A percentile compares a stretch with the other conserved stretches of the same genome.
Evolutionary conservation across 768 basidiomycete species (phyloP).

Genomic region (Dioszegia crocea): DNA sequence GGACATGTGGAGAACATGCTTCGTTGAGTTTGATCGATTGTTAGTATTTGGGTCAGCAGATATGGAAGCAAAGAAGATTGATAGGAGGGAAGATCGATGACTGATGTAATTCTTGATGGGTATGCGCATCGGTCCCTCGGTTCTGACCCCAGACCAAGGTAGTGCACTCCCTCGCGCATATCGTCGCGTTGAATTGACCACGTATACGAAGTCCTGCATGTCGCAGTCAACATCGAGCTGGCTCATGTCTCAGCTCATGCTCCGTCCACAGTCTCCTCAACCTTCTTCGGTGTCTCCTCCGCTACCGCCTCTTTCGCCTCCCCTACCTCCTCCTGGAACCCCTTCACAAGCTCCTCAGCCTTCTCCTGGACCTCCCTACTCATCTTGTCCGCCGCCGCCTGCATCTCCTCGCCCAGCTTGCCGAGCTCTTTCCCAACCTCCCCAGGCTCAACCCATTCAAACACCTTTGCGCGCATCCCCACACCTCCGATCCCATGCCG

Average conservation of each 20-base stretch:
- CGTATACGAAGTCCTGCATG: too few species aligned
- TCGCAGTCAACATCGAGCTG: too few species aligned
- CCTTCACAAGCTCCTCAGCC: not conserved
- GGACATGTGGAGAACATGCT: too few species aligned
- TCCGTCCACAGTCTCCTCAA: not conserved
- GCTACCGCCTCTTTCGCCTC: not conserved
- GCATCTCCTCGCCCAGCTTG: constrained; percentile 3
- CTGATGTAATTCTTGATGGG: too few species aligned
- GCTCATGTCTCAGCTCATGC: not conserved
- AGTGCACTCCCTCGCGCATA: too few species aligned
- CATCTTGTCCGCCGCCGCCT: constrained; percentile 1
- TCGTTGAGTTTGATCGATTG: too few species aligned
- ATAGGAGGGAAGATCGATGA: too few species aligned
- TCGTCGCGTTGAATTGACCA: too few species aligned
- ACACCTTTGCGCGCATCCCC: constrained; percentile 74
- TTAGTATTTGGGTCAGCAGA: too few species aligned
- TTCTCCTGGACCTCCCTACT: not conserved
- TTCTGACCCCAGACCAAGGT: too few species aligned
- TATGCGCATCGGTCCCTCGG: too few species aligned
- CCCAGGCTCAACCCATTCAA: constrained; percentile 60
- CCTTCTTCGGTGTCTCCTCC: not conserved
- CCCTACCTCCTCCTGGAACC: not conserved
- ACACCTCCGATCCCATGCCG: constrained; percentile 76
- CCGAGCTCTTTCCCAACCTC: constrained; percentile 9
- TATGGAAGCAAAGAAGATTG: too few species aligned